A percentile compares a stretch with the other conserved stretches of the same genome.
Conservation (phyloP, 192 early-diverging fungal genomes). For the Coemansia sp. region DNA sequence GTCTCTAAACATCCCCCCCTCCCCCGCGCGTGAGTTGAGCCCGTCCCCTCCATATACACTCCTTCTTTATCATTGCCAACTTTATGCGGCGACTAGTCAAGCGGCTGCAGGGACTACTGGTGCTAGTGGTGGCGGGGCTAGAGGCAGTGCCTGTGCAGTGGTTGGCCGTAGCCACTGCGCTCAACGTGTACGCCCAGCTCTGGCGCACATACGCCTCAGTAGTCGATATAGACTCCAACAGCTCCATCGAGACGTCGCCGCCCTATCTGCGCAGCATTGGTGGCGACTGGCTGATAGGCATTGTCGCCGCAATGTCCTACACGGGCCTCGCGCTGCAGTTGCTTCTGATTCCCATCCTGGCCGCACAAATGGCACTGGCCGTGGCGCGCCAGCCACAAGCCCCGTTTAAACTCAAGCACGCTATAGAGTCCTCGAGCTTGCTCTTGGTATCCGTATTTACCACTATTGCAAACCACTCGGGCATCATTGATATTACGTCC, state of each 20-base stretch:
- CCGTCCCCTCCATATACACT: no score
- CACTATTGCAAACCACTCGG: conserved; percentile 19
- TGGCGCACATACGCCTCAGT: conserved; percentile 8
- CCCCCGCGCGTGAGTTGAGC: no score
- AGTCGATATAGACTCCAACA: background rate
- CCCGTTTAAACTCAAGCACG: background rate
- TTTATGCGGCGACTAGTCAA: conserved; percentile 4
- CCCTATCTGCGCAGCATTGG: background rate
- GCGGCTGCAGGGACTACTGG: background rate
- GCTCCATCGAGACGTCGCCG: background rate
- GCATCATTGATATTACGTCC: conserved; percentile 28
- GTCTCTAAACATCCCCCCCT: no score
- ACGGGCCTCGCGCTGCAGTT: conserved; percentile 2
- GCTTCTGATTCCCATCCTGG: conserved; percentile 2
- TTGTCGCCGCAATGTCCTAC: background rate
- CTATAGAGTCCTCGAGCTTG: background rate
- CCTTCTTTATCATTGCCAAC: no score
- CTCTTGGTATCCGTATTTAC: conserved; percentile 14
- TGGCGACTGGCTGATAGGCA: conserved; percentile 4
- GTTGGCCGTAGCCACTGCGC: conserved; percentile 4
- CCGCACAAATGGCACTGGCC: background rate
- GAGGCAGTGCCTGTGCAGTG: conserved; percentile 2
- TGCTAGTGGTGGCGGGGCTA: background rate
- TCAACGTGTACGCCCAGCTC: conserved; percentile 8
- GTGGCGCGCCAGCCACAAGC: background rate